Evolutionary conservation across 2,329 filamentous ascomycete genomes (phyloP), one percentile per base, ranked within the genome.

Genomic region (Didymosphaeria variabile): DNA sequence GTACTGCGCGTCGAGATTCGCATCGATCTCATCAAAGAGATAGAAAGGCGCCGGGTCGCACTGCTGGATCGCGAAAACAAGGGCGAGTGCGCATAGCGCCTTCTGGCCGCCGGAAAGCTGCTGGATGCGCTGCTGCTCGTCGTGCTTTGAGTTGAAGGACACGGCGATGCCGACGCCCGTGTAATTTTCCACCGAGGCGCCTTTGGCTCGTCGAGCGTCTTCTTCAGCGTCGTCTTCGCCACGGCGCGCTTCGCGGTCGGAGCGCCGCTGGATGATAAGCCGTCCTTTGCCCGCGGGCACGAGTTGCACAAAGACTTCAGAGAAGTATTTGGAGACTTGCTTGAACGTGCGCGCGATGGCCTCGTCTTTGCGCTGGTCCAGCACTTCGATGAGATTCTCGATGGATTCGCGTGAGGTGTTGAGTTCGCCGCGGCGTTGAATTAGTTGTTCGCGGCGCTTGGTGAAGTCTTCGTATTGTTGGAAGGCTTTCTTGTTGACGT

Each of bases 401-500:
- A 99, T 99, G 1, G 92, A 94, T 38, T 84, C 85, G 68, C 97
- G 93, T 2, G 92, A 94, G 15, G 88, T 89, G 70, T 97, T 93
- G 12, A 99, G 88, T 77, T 98, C 95, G 70, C 90, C 87, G 53
- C 94, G 88, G 68, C 95, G 91, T 73, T 91, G 91, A 53, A 91
- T 91, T 19, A 99, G 85, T 23, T 91, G 90, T 64, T 97, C 94
- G 59, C 96, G 91, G 79, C 97, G 93, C 54, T 90, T 91, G 8
- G 94, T 97, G 77, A 98, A 99, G 81, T 90, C 97, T 81, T 94
- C 96, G 83, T 98, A 99, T 78, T 99, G 95, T 80, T 99, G 96
- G 75, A 98, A 97, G 0, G 95, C 95, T 81, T 99, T 98, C 82
- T 98, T 99, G 86, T 99, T 99, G 81, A 99, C 94, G 72, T 97